Evolutionary conservation across 345 rosid species (phyloP).

Genomic region (Rhodamnia argentea): DNA sequence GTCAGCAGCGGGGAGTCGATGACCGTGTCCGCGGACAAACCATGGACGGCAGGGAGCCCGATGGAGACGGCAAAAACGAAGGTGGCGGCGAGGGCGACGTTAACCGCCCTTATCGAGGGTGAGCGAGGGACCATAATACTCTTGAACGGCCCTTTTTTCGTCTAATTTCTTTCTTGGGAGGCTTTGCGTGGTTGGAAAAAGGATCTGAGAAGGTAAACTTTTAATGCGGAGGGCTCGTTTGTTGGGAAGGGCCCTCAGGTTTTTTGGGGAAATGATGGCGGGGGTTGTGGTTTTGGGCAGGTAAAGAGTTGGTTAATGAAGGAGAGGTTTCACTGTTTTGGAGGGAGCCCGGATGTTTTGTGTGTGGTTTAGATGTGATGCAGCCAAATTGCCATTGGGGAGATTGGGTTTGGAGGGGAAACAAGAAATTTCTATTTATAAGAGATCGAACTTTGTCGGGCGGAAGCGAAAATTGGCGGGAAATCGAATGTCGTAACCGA

Average conservation of each 20-base stretch:
- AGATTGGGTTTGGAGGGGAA: background rate
- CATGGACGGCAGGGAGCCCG: conserved; percentile 7
- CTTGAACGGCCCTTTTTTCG: background rate
- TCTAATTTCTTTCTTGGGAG: background rate
- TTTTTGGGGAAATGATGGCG: background rate
- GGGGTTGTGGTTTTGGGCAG: background rate
- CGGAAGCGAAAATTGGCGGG: background rate
- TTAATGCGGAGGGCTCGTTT: no score
- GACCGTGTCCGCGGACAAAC: background rate
- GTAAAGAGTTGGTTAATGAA: background rate
- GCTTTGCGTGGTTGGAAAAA: no score
- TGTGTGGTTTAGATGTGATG: conserved; percentile 11
- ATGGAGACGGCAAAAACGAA: conserved; percentile 3
- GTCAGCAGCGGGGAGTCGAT: conserved; percentile 66
- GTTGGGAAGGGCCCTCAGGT: background rate
- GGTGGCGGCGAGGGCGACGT: conserved; percentile 5
- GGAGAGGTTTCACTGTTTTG: conserved; percentile 11
- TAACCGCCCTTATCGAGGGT: background rate
- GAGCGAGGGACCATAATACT: conserved; percentile 8
- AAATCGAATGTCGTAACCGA: background rate
- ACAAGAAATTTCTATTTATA: conserved; percentile 1
- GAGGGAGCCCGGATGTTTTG: conserved; percentile 1
- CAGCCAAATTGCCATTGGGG: background rate
- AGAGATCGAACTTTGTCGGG: background rate
- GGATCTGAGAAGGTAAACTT: no score